These are phyloP conservation scores for Incumbomyces lentus DNA, from an alignment of 2,329 filamentous ascomycete species.

Conservation along the genomic window DNA sequence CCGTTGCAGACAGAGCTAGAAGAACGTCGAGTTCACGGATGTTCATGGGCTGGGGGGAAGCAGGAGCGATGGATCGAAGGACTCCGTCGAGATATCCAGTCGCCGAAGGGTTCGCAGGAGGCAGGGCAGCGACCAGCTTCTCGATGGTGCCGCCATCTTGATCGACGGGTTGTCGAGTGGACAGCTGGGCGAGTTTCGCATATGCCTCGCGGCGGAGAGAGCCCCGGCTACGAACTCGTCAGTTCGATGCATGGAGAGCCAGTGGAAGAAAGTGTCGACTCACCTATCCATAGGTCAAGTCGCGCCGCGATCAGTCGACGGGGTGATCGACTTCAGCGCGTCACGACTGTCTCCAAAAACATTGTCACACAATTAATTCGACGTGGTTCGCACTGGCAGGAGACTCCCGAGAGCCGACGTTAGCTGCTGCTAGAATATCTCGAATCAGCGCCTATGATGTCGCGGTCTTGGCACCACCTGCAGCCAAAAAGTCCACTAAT, in stretches of 20 bases:
- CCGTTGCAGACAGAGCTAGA: slow-evolving; percentile 81
- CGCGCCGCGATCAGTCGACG: not conserved
- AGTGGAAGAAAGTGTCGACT: not conserved
- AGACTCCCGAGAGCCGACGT: too few species aligned
- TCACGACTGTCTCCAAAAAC: not conserved
- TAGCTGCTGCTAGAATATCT: not conserved
- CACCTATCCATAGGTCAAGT: slow-evolving; percentile 3
- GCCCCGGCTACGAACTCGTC: not conserved
- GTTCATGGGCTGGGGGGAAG: slow-evolving; percentile 40
- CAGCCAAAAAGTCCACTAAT: not conserved
- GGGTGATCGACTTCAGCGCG: not conserved
- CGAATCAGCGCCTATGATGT: slow-evolving; percentile 2
- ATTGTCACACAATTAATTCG: not conserved
- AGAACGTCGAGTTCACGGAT: slow-evolving; percentile 87
- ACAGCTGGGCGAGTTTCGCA: slow-evolving; percentile 34
- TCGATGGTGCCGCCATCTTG: slow-evolving; percentile 26
- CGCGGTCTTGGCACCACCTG: slow-evolving; percentile 1
- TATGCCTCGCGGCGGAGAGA: slow-evolving; percentile 32
- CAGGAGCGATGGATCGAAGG: slow-evolving; percentile 27
- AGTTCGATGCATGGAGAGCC: not conserved
- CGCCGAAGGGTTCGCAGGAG: slow-evolving; percentile 16
- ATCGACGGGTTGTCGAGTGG: slow-evolving; percentile 25
- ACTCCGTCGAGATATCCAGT: slow-evolving; percentile 29
- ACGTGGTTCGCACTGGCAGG: not conserved
- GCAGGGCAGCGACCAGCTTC: slow-evolving; percentile 27